A percentile compares a stretch with the other conserved stretches of the same genome.
phyloP scores from a whole-genome alignment of 2,329 filamentous ascomycete genomes.

The Purpureocillium takamizusanense region DNA sequence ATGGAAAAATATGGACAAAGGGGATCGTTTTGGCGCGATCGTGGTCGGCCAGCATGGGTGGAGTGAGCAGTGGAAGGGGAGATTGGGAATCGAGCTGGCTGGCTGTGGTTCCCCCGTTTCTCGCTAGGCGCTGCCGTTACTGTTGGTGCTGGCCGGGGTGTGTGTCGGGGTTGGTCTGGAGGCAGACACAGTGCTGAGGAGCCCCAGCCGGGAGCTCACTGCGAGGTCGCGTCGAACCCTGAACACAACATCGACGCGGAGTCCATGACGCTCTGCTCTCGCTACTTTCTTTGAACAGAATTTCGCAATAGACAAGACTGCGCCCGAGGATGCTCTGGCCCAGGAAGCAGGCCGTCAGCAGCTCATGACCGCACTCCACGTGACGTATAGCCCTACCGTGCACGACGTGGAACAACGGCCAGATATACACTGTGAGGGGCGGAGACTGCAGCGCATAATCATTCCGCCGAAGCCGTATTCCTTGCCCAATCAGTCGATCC shows the following conservation, averaged over 20 bases:
- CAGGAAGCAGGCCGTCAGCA: constrained; percentile 5
- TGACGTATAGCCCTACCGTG: constrained; percentile 14
- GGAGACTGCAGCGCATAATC: constrained; percentile 12
- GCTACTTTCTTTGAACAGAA: too few relatives aligned
- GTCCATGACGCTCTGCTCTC: background rate
- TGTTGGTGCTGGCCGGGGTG: too few relatives aligned
- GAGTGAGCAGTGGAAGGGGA: constrained; percentile 6
- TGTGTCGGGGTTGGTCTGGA: constrained; percentile 2
- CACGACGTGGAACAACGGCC: too few relatives aligned
- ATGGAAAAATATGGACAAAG: background rate
- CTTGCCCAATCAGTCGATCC: constrained; percentile 15
- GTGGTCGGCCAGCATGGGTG: constrained; percentile 3
- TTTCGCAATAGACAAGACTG: too few relatives aligned
- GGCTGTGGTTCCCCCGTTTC: constrained; percentile 2
- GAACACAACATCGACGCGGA: background rate
- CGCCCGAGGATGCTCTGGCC: too few relatives aligned
- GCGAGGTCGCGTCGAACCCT: background rate
- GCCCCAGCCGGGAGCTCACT: background rate
- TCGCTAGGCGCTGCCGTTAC: constrained; percentile 2
- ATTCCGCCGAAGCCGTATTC: constrained; percentile 14
- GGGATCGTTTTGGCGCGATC: constrained; percentile 5
- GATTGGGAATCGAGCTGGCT: constrained; percentile 1
- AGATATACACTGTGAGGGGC: constrained; percentile 18
- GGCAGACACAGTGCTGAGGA: constrained; percentile 7
- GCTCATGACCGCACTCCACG: constrained; percentile 24